A percentile compares a stretch with the other conserved stretches of the same genome.
phyloP scores from a whole-genome alignment of 2,329 filamentous ascomycete genomes.

The Paraconiothyrium sp. region DNA sequence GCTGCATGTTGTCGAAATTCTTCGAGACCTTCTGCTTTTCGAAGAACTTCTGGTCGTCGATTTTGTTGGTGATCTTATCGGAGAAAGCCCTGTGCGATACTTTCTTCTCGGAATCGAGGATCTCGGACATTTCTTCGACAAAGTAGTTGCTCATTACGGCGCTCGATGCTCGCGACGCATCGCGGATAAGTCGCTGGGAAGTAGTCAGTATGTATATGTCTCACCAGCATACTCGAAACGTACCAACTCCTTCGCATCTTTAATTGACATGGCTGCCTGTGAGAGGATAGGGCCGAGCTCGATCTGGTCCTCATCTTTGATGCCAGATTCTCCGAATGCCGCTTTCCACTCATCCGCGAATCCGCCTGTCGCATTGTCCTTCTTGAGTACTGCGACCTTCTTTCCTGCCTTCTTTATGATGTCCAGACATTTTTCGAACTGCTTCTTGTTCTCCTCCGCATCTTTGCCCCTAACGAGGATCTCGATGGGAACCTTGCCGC shows the following conservation, averaged over 20 bases:
- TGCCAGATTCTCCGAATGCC: slow-evolving; percentile 73
- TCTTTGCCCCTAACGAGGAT: slow-evolving; percentile 93
- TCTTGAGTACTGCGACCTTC: slow-evolving; percentile 86
- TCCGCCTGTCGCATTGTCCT: slow-evolving; percentile 84
- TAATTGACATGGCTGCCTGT: slow-evolving; percentile 83
- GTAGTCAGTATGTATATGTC: neutral
- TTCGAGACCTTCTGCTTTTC: slow-evolving; percentile 82
- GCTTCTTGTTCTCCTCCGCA: slow-evolving; percentile 87
- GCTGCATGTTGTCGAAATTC: slow-evolving; percentile 85
- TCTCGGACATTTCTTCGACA: slow-evolving; percentile 96
- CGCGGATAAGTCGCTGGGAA: slow-evolving; percentile 82
- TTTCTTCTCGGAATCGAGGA: slow-evolving; percentile 96
- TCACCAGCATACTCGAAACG: slow-evolving; percentile 22
- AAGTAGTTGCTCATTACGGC: slow-evolving; percentile 96
- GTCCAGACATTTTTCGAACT: slow-evolving; percentile 84
- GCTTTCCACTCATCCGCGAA: slow-evolving; percentile 98
- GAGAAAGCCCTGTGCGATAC: slow-evolving; percentile 88
- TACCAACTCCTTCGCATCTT: slow-evolving; percentile 91
- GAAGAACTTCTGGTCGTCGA: slow-evolving; percentile 95
- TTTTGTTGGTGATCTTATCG: slow-evolving; percentile 88
- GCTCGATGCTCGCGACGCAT: slow-evolving; percentile 91
- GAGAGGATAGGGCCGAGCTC: slow-evolving; percentile 87
- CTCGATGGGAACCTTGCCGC: slow-evolving; percentile 91
- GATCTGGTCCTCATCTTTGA: slow-evolving; percentile 87
- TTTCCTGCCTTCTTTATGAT: slow-evolving; percentile 89